A percentile compares a stretch with the other conserved stretches of the same genome.
Evolutionary conservation across 2,329 filamentous ascomycete species (phyloP).

Genomic region (Akanthomyces muscarius): DNA sequence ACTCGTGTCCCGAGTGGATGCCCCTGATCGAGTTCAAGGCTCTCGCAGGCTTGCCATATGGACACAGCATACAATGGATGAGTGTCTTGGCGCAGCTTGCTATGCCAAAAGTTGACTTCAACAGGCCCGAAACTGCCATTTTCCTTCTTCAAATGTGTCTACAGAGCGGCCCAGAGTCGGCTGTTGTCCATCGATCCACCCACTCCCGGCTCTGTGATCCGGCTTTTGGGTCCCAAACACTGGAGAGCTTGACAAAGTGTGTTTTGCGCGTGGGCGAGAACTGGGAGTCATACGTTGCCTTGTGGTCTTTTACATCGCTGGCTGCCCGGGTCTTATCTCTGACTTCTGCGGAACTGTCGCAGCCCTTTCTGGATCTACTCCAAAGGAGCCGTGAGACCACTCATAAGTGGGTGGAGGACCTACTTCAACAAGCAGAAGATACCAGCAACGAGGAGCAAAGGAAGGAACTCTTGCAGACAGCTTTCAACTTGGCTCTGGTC

Average conservation of each 20-base stretch:
- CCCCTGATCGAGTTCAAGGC: conserved; percentile 51
- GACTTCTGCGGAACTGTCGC: background rate
- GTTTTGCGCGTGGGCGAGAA: background rate
- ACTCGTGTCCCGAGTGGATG: conserved; percentile 42
- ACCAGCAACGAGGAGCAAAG: background rate
- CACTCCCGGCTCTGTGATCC: conserved; percentile 36
- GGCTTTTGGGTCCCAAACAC: conserved; percentile 25
- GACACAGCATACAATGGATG: conserved; percentile 47
- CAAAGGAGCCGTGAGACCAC: background rate
- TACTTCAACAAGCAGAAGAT: background rate
- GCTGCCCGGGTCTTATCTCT: background rate
- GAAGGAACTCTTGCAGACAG: background rate
- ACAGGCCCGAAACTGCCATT: conserved; percentile 42
- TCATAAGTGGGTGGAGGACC: background rate
- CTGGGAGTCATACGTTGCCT: background rate
- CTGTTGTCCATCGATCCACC: conserved; percentile 23
- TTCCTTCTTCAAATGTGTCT: conserved; percentile 46
- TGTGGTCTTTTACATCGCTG: background rate
- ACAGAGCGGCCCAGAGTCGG: conserved; percentile 41
- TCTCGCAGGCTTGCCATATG: conserved; percentile 46
- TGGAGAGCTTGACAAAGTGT: background rate
- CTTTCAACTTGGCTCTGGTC: background rate
- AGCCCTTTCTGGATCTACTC: background rate
- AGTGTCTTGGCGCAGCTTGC: conserved; percentile 52
- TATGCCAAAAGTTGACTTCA: conserved; percentile 46